Conservation (phyloP, 1,139 yeast species). For the Nakaseomyces uthaithaninus region DNA sequence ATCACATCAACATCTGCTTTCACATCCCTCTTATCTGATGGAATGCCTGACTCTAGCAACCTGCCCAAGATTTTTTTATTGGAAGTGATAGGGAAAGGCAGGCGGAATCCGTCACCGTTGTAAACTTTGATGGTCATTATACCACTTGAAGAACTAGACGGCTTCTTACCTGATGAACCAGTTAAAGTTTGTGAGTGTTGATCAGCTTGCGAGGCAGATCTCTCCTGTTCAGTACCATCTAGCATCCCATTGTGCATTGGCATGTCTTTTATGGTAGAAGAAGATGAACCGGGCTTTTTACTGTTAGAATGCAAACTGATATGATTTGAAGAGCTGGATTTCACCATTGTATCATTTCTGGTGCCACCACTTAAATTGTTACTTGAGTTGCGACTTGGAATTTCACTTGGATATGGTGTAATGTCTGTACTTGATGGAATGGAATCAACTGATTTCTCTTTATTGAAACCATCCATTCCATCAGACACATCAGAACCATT, state of each 20-base stretch:
- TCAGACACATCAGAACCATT: constrained; percentile 7
- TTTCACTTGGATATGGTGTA: constrained; percentile 4
- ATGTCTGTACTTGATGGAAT: not conserved
- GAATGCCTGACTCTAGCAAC: constrained; percentile 22
- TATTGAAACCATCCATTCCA: not conserved
- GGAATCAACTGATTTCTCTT: constrained; percentile 5
- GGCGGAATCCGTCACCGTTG: constrained; percentile 26
- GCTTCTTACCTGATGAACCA: too few relatives aligned
- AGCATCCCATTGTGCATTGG: not conserved
- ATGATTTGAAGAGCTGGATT: constrained; percentile 6
- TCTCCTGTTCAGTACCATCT: not conserved
- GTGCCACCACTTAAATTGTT: not conserved
- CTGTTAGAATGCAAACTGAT: not conserved
- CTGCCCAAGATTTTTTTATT: constrained; percentile 25
- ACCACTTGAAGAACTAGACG: constrained; percentile 16
- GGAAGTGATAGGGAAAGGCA: constrained; percentile 29
- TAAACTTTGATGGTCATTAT: constrained; percentile 29
- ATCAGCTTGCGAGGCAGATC: not conserved
- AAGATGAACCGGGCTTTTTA: constrained; percentile 1
- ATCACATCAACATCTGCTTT: constrained; percentile 18
- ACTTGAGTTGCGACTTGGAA: constrained; percentile 1
- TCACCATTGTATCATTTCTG: constrained; percentile 12
- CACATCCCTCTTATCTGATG: constrained; percentile 11
- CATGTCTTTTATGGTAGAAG: constrained; percentile 4
- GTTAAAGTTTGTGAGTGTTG: not conserved